phyloP scores from a whole-genome alignment of 495 filamentous ascomycete species.

The Neohortaea acidophila region DNA sequence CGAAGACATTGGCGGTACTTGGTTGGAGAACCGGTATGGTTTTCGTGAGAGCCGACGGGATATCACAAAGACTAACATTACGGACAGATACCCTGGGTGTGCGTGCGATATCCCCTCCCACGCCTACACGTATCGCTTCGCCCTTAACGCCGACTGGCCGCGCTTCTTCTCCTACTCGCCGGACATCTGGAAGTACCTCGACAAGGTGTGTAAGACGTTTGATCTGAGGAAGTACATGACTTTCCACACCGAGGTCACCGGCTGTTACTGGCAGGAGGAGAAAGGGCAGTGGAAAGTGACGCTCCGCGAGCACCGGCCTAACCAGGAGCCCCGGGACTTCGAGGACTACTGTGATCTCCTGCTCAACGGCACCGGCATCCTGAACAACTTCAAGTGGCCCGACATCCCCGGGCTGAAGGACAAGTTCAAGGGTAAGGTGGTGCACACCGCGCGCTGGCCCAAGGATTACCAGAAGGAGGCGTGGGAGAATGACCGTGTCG shows the following conservation, averaged over 20 bases:
- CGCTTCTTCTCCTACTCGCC: constrained; percentile 23
- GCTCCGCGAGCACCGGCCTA: constrained; percentile 16
- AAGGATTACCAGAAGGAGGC: constrained; percentile 39
- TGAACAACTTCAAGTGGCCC: constrained; percentile 28
- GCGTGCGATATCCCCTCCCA: constrained; percentile 25
- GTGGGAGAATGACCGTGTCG: constrained; percentile 34
- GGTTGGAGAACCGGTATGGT: constrained; percentile 19
- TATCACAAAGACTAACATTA: neutral
- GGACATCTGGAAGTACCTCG: constrained; percentile 29
- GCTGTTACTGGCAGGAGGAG: constrained; percentile 23
- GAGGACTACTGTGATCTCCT: constrained; percentile 25
- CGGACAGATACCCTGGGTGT: constrained; percentile 16
- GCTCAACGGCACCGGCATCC: constrained; percentile 25
- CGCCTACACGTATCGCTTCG: constrained; percentile 29
- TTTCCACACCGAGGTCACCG: constrained; percentile 24
- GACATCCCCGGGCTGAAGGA: constrained; percentile 17
- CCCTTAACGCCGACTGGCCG: constrained; percentile 29
- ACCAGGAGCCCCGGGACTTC: constrained; percentile 18
- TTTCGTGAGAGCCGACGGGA: neutral
- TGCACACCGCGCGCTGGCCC: constrained; percentile 38
- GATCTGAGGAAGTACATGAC: constrained; percentile 26
- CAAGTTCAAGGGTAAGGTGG: constrained; percentile 29
- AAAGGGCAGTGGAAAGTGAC: constrained; percentile 24
- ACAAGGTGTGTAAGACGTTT: constrained; percentile 27
- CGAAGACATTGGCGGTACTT: constrained; percentile 24